A percentile compares a stretch with the other conserved stretches of the same genome.
Evolutionary conservation across 805 yeast species (phyloP).

Genomic region (Ogataea philodendri): DNA sequence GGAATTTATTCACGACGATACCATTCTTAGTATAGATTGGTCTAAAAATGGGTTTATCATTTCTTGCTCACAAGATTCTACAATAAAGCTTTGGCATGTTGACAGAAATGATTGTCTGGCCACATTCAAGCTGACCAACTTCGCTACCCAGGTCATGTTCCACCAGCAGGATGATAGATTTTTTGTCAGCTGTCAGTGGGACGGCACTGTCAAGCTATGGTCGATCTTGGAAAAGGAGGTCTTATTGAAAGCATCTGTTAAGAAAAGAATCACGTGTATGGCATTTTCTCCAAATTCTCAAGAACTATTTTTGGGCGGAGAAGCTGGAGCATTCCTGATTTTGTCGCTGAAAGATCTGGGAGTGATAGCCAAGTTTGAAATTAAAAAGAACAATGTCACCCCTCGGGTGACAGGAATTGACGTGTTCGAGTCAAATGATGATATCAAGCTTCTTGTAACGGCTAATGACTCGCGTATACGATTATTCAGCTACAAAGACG

Average conservation of each 20-base stretch:
- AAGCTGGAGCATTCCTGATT: conserved; percentile 63
- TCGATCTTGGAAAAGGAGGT: conserved; percentile 73
- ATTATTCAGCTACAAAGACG: conserved; percentile 53
- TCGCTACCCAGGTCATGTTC: conserved; percentile 76
- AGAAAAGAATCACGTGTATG: conserved; percentile 71
- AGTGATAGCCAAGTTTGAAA: conserved; percentile 42
- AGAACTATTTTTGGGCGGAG: conserved; percentile 68
- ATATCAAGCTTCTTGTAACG: conserved; percentile 50
- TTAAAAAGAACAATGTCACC: conserved; percentile 43
- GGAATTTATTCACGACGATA: conserved; percentile 59
- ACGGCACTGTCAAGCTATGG: conserved; percentile 76
- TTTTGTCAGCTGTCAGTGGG: conserved; percentile 78
- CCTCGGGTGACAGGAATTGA: conserved; percentile 78
- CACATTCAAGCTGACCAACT: conserved; percentile 70
- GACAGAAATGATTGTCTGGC: conserved; percentile 62
- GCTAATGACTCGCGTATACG: conserved; percentile 82
- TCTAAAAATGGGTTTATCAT: conserved; percentile 78
- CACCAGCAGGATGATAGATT: conserved; percentile 87
- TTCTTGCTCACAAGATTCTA: conserved; percentile 80
- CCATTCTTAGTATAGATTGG: conserved; percentile 81
- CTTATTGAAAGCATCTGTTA: conserved; percentile 57
- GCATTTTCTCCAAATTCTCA: conserved; percentile 67
- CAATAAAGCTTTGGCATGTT: conserved; percentile 83
- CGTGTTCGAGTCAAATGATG: conserved; percentile 36
- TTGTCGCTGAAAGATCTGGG: conserved; percentile 65